These are phyloP conservation scores for Blastobotrys attinorum DNA, from an alignment of 805 yeast species.

Conservation along the genomic window DNA sequence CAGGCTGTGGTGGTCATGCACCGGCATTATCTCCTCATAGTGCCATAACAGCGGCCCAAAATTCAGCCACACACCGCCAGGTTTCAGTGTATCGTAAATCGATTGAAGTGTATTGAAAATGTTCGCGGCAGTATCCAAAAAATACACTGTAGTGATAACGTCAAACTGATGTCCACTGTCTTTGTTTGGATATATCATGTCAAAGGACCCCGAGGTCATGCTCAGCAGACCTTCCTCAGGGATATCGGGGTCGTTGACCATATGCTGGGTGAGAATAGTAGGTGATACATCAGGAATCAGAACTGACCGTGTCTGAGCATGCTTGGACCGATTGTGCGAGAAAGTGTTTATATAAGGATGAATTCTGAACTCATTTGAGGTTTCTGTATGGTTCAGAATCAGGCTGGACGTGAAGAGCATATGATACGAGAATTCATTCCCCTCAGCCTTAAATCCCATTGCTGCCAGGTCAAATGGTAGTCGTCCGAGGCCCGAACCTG, in stretches of 20 bases:
- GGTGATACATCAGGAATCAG: constrained; percentile 30
- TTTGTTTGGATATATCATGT: constrained; percentile 55
- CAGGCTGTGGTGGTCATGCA: constrained; percentile 6
- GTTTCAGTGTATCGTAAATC: constrained; percentile 42
- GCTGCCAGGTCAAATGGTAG: constrained; percentile 59
- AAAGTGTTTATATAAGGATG: constrained; percentile 49
- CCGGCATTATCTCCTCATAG: constrained; percentile 71
- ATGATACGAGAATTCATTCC: constrained; percentile 72
- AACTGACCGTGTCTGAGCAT: constrained; percentile 46
- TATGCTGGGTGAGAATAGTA: constrained; percentile 12
- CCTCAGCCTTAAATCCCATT: constrained; percentile 45
- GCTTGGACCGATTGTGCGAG: constrained; percentile 49
- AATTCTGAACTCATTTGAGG: constrained; percentile 15
- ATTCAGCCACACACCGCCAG: constrained; percentile 72
- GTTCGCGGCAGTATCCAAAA: constrained; percentile 86
- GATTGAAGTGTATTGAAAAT: constrained; percentile 65
- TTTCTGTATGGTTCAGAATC: constrained; percentile 20
- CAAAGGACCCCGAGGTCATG: constrained; percentile 66
- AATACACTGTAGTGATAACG: constrained; percentile 48
- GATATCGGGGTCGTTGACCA: constrained; percentile 10
- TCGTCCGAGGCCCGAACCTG: constrained; percentile 88
- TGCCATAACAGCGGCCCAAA: constrained; percentile 89
- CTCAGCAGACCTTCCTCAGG: constrained; percentile 39
- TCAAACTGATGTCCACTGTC: constrained; percentile 22
- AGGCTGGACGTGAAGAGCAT: constrained; percentile 56